These are phyloP conservation scores for Lasiosphaeris hirsuta DNA, from an alignment of 495 filamentous ascomycete genomes.

Conservation along the genomic window DNA sequence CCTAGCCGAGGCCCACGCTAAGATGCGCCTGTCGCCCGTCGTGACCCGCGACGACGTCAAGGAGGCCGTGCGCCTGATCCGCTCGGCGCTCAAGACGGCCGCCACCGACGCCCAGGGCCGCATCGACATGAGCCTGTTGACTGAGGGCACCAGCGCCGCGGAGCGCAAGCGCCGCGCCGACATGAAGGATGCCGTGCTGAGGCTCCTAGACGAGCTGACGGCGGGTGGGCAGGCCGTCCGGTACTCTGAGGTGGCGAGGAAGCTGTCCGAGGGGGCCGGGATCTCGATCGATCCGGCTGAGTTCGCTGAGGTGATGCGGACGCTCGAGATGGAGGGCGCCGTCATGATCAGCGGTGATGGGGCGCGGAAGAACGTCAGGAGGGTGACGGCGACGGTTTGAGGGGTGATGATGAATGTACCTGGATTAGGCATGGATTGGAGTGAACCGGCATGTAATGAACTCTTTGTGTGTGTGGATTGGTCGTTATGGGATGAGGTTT, in stretches of 20 bases:
- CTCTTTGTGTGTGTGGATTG: background rate
- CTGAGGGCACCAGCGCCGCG: constrained; percentile 81
- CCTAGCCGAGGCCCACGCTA: constrained; percentile 91
- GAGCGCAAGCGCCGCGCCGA: constrained; percentile 79
- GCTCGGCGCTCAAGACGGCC: constrained; percentile 90
- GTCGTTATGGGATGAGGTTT: no score
- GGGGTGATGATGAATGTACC: constrained; percentile 8
- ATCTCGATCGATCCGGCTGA: constrained; percentile 69
- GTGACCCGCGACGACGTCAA: constrained; percentile 82
- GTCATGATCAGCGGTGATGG: constrained; percentile 84
- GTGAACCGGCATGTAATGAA: background rate
- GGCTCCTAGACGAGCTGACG: constrained; percentile 74
- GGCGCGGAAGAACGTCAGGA: constrained; percentile 73
- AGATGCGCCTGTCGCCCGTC: constrained; percentile 78
- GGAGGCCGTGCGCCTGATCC: constrained; percentile 90
- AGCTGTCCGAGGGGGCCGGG: constrained; percentile 71
- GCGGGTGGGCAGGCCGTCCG: constrained; percentile 64
- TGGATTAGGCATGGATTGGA: background rate
- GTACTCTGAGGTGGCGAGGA: constrained; percentile 70
- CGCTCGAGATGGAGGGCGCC: constrained; percentile 78
- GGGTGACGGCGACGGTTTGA: constrained; percentile 54
- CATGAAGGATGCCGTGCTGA: constrained; percentile 74
- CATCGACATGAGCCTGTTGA: constrained; percentile 94
- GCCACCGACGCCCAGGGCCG: constrained; percentile 91
- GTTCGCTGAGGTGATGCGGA: constrained; percentile 74